Base-by-base conservation (phyloP, 2,329 filamentous ascomycete genomes). In the Colletotrichum lentis region DNA sequence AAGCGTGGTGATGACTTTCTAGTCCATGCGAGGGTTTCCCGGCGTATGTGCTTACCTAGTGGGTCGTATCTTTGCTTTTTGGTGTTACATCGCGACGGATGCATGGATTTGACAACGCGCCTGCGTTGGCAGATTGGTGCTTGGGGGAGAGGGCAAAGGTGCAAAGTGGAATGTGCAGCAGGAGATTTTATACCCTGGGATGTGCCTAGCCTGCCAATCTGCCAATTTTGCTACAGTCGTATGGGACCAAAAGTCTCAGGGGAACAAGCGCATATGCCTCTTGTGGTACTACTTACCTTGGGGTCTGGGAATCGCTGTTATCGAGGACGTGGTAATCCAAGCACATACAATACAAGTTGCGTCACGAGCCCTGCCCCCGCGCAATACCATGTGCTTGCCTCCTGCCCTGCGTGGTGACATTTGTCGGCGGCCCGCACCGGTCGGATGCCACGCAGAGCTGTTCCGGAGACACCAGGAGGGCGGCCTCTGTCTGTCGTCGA, bases 131-230 rank as follows among this genome's bases (percentile, higher is more conserved):
- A 50, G 56, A 52, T 43, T 43, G 44, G 44, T 56, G 52, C 64
- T 50, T 63, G 44, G 59, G 58, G 44, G 37, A 53, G 14, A 59
- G 47, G 43, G 61, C 41, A 43, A 47, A 50, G 43, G 56, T 59
- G 62, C 66, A 61, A 37, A 37, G 61, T 44, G 55, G 56, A 39
- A 66, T 65, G 39, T 65, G 60, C 49, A 52, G 62, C 50, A 61
- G 24, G 55, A 66, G 39, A 66, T 39, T 41, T 46, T 65, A 69
- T 69, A 69, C 62, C 62, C 66, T 66, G 55, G 56, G 50, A 52
- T 65, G 44, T 52, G 41, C 55, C 62, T 58, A 55, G 43, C 64
- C 50, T 68, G 49, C 61, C 61, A 49, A 35, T 50, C 54, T 64
- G 55, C 61, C 61, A 49, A 35, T 55, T 54, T 64, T 49, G 61